Conservation (phyloP, 106 monocot species). For the Allium cepa region DNA sequence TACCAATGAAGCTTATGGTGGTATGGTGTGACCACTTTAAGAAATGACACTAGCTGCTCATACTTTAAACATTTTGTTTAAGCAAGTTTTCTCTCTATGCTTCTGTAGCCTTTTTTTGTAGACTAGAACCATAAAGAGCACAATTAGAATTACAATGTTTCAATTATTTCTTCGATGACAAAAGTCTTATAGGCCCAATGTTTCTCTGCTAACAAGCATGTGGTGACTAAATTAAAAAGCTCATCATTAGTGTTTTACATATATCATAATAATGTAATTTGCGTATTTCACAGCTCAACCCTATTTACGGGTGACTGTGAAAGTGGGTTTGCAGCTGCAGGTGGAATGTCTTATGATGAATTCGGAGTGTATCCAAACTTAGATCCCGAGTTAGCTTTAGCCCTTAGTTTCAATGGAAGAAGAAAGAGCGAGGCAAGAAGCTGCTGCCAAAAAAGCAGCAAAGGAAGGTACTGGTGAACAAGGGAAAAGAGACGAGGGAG, state of each 20-base stretch:
- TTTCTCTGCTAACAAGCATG: no score
- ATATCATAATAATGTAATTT: background rate
- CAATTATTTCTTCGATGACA: no score
- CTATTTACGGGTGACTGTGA: constrained; percentile 89
- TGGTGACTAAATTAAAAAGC: no score
- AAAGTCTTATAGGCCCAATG: no score
- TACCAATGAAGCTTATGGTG: no score
- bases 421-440: constrained; percentile 96
- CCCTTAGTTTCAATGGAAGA: constrained; percentile 99
- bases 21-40: no score
- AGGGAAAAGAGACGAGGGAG: constrained; percentile 41
- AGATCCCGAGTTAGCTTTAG: constrained; percentile 96
- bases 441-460: constrained; percentile 89
- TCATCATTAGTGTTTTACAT: background rate
- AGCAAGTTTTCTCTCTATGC: no score
- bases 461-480: constrained; percentile 53
- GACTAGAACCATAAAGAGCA: no score
- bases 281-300: constrained; percentile 49
- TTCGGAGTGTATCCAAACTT: constrained; percentile 97
- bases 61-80: no score
- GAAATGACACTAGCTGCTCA: no score
- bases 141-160: no score
- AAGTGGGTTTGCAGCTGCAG: constrained; percentile 79
- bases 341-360: constrained; percentile 79
- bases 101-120: no score